These are phyloP conservation scores for Mycena pura DNA, from an alignment of 768 basidiomycete species.

Conservation along the genomic window DNA sequence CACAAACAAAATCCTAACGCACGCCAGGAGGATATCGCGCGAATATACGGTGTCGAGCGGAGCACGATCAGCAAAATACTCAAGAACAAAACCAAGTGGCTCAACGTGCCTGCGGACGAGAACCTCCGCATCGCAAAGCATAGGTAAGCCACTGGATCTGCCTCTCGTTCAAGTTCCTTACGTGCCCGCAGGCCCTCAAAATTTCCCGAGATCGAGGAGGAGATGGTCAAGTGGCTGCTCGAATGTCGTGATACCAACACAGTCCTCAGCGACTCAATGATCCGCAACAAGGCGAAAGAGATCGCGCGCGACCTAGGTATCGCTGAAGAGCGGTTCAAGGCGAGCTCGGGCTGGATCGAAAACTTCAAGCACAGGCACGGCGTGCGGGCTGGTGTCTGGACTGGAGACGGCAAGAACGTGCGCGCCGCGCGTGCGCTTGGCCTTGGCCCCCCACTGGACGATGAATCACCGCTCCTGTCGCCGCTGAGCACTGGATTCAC, in stretches of 20 bases:
- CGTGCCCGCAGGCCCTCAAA: conserved; percentile 67
- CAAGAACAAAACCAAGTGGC: conserved; percentile 84
- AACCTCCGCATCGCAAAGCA: conserved; percentile 70
- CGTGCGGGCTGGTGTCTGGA: conserved; percentile 72
- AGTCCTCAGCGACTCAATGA: conserved; percentile 68
- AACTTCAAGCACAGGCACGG: conserved; percentile 87
- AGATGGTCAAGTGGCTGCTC: conserved; percentile 65
- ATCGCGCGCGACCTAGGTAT: conserved; percentile 64
- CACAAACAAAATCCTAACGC: conserved; percentile 67
- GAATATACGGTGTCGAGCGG: conserved; percentile 78
- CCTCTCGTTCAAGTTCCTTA: background rate
- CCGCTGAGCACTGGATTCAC: conserved; percentile 6
- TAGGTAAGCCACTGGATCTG: conserved; percentile 55
- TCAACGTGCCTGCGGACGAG: conserved; percentile 68
- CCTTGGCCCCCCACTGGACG: conserved; percentile 13
- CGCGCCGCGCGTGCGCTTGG: conserved; percentile 32
- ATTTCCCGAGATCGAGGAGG: conserved; percentile 78
- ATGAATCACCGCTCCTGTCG: conserved; percentile 7
- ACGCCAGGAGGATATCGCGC: conserved; percentile 87
- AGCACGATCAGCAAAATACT: conserved; percentile 95
- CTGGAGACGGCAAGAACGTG: conserved; percentile 44
- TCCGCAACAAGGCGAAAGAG: conserved; percentile 71
- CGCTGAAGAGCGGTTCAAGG: conserved; percentile 81
- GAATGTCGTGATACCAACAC: conserved; percentile 53
- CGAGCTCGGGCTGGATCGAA: conserved; percentile 91